phyloP scores from a whole-genome alignment of 164 flowering plant genomes.

The Sextonia rubra region DNA sequence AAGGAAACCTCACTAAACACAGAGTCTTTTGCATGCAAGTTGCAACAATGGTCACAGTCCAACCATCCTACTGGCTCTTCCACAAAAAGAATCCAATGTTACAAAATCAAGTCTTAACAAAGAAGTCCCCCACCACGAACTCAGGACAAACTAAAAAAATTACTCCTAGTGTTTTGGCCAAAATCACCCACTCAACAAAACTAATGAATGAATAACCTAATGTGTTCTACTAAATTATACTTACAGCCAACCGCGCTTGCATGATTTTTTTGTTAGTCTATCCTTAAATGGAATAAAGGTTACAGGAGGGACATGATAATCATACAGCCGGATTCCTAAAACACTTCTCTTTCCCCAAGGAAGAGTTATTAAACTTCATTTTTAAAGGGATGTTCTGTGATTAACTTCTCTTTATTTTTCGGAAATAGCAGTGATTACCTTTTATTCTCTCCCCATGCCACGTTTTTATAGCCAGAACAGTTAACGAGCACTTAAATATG shows the following conservation, averaged over 20 bases:
- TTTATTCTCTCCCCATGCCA: neutral
- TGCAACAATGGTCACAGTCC: too few species aligned
- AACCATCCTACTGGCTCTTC: too few species aligned
- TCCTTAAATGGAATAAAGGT: neutral
- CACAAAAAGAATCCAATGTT: too few species aligned
- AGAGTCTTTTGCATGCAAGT: too few species aligned
- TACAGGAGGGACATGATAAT: neutral
- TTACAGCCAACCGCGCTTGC: neutral
- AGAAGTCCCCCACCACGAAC: too few species aligned
- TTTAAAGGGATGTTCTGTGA: neutral
- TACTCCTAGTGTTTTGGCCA: neutral
- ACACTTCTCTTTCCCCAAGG: too few species aligned
- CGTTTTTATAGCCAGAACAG: neutral
- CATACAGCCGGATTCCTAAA: neutral
- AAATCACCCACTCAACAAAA: neutral
- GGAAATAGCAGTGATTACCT: neutral
- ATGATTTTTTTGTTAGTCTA: too few species aligned
- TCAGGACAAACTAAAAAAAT: too few species aligned
- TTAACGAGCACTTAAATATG: neutral
- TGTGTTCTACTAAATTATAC: too few species aligned
- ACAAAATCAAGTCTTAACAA: too few species aligned
- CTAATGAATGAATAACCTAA: neutral
- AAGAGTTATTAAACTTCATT: neutral
- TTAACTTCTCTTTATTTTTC: too few species aligned
- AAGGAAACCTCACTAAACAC: too few species aligned